These are phyloP conservation scores for Ormosia emarginata DNA, from an alignment of 306 rosid genomes.

Conservation along the genomic window DNA sequence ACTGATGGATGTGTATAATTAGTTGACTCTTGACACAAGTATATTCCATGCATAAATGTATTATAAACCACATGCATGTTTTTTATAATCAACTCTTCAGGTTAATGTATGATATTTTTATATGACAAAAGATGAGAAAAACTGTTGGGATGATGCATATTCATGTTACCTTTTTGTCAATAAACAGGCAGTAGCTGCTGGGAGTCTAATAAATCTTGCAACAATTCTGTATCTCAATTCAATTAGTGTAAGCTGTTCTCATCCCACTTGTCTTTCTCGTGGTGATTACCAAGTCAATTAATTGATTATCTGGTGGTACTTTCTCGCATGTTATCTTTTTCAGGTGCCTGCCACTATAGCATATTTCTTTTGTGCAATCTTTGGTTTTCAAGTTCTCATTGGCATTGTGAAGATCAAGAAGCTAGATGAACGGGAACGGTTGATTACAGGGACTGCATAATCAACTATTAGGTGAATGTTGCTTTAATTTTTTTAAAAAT, in stretches of 20 bases:
- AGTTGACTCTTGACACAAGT: not conserved
- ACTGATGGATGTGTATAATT: slow-evolving; percentile 3
- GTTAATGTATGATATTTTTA: not conserved
- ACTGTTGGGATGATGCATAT: slow-evolving; percentile 15
- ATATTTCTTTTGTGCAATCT: slow-evolving; percentile 69
- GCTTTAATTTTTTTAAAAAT: not conserved
- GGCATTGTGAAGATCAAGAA: slow-evolving; percentile 85
- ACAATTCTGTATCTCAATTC: slow-evolving; percentile 79
- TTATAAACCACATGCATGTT: not conserved
- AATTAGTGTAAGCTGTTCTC: slow-evolving; percentile 56
- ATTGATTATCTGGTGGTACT: not conserved
- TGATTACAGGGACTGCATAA: slow-evolving; percentile 91
- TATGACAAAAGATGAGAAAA: not conserved
- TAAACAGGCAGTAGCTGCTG: slow-evolving; percentile 88
- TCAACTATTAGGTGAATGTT: slow-evolving; percentile 46
- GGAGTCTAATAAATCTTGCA: slow-evolving; percentile 95
- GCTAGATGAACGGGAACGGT: slow-evolving; percentile 80
- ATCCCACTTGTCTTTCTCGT: not conserved
- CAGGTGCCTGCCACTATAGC: slow-evolving; percentile 84
- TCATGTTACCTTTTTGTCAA: slow-evolving; percentile 26
- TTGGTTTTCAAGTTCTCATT: slow-evolving; percentile 80
- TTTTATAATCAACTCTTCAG: not conserved
- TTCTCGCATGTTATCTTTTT: slow-evolving; percentile 22
- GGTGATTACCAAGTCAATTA: slow-evolving; percentile 2
- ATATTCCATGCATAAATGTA: not conserved